Base-by-base conservation (phyloP, 371 early-diverging fungal genomes). In the Syncephalastrum racemosum region DNA sequence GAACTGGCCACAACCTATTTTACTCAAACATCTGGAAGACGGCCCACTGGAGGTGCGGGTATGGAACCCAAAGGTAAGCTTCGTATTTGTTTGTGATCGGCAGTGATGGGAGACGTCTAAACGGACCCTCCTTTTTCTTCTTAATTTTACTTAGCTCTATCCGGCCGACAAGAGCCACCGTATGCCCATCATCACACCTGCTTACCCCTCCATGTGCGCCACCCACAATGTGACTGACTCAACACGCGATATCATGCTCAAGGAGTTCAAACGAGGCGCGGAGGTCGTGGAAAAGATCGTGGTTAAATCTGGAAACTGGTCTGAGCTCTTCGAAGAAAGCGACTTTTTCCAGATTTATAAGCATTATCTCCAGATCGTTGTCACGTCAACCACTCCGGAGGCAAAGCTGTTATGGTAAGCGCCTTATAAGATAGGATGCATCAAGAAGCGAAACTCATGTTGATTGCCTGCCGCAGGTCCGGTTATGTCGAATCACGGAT, bases 131-230 rank as follows among this genome's bases (percentile, higher is more conserved):
- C 19, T 5, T 15, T 36, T 19, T 50, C 16, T 5, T n/a, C n/a
- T n/a, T 31, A 42, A 15, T 14, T 6, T 7, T 57, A 10, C 51
- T 40, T 68, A 87, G 76, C 60, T 92, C 1, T 91, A 97, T 76
- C 88, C 90, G 0, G 77, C 86, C 8, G 99, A 99, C 66, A 82
- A 80, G 56, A 84, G 81, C 12, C 99, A 99, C 67, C 84, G 89
- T 41, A 99, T 99, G 99, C 99, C 99, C 3, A 92, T 99, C 53
- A 99, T 99, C 59, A 99, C 99, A 7, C 99, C 99, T 7, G 99
- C 97, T 0, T 99, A 99, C 67, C 99, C 99, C 14, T 94, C 96
- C n/a, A 99, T 99, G 95, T 99, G 99, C 70, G 88, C 99, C 0
- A 99, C 99, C 0, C 99, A 99, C 73, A 99, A 99, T 66, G 97